These are phyloP conservation scores for Trichoderma atrobrunneum DNA, from an alignment of 2,329 filamentous ascomycete genomes.

Conservation along the genomic window DNA sequence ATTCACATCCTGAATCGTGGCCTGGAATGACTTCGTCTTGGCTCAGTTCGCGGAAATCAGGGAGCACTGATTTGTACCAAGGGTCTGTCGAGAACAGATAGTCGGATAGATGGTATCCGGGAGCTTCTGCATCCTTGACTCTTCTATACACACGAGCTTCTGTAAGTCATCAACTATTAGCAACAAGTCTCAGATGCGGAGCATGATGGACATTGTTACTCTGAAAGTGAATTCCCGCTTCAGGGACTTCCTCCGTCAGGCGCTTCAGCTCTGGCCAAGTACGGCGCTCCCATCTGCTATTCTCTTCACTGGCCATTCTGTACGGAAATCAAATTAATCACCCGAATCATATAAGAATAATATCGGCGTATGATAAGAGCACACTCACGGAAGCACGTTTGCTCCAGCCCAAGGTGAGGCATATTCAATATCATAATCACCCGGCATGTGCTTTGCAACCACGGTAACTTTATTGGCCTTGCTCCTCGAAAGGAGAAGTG, in stretches of 20 bases:
- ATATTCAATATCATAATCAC: slow-evolving; percentile 89
- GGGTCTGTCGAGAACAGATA: slow-evolving; percentile 63
- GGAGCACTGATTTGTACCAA: slow-evolving; percentile 71
- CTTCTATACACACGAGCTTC: slow-evolving; percentile 52
- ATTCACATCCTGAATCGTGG: slow-evolving; percentile 69
- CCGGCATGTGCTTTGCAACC: slow-evolving; percentile 85
- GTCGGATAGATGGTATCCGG: slow-evolving; percentile 47
- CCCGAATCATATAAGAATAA: background rate
- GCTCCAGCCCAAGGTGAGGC: slow-evolving; percentile 87
- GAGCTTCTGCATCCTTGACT: slow-evolving; percentile 55
- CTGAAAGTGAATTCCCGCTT: slow-evolving; percentile 79
- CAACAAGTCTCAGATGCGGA: background rate
- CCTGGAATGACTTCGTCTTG: slow-evolving; percentile 58
- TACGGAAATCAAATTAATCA: background rate
- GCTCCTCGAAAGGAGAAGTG: slow-evolving; percentile 46
- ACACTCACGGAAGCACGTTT: slow-evolving; percentile 68
- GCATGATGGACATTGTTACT: slow-evolving; percentile 37
- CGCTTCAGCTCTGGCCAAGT: slow-evolving; percentile 64
- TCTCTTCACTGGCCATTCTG: slow-evolving; percentile 44
- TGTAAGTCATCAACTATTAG: slow-evolving; percentile 26
- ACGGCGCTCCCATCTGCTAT: slow-evolving; percentile 57
- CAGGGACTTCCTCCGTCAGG: slow-evolving; percentile 63
- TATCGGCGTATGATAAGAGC: too few relatives aligned
- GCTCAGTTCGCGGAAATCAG: slow-evolving; percentile 65
- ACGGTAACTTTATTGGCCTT: slow-evolving; percentile 58